These are phyloP conservation scores for Hymenotorrendiella dingleyae DNA, from an alignment of 2,329 filamentous ascomycete genomes.

Conservation along the genomic window DNA sequence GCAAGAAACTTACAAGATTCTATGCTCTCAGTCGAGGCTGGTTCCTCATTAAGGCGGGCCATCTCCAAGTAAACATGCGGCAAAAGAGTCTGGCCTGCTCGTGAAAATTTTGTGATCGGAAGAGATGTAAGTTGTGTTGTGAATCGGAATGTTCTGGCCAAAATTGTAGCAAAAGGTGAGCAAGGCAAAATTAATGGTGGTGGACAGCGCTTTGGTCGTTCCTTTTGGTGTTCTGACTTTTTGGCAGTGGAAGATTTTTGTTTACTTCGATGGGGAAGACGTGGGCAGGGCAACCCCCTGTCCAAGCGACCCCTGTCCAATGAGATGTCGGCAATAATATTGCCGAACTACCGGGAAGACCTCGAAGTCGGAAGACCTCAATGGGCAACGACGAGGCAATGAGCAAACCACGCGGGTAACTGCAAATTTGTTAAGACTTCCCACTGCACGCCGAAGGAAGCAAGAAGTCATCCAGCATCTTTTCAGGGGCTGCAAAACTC, in stretches of 20 bases:
- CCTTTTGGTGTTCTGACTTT: too few species aligned
- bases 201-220: neutral
- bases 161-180: constrained; percentile 1
- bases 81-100: constrained; percentile 9
- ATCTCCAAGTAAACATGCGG: constrained; percentile 41
- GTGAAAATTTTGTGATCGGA: neutral
- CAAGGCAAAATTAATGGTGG: constrained; percentile 2
- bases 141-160: too few species aligned
- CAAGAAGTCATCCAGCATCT: too few species aligned
- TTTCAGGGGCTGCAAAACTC: too few species aligned
- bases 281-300: neutral
- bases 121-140: too few species aligned
- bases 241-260: neutral
- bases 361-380: too few species aligned
- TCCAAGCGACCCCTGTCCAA: neutral
- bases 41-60: constrained; percentile 76
- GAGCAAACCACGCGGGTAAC: too few species aligned
- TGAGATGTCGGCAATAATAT: too few species aligned
- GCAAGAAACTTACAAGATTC: constrained; percentile 55
- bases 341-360: too few species aligned
- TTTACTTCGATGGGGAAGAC: constrained; percentile 6
- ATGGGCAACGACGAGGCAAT: too few species aligned
- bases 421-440: too few species aligned
- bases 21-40: constrained; percentile 60
- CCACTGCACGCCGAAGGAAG: too few species aligned